Conservation (phyloP, 768 basidiomycete genomes). For the Boletus rex-veris region DNA sequence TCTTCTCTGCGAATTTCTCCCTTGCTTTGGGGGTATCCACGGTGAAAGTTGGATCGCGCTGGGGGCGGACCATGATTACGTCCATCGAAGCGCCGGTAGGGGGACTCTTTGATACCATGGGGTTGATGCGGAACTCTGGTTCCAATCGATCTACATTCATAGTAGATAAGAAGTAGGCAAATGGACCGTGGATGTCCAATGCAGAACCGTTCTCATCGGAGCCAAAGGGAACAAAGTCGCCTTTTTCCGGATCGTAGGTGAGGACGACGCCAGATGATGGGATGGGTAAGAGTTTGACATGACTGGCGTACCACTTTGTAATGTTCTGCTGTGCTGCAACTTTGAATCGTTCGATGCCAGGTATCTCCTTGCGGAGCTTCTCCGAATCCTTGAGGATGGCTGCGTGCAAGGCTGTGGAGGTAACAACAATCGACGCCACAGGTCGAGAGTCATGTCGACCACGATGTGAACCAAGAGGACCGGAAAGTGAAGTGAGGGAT, state of each 20-base stretch:
- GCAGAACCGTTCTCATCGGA: slow-evolving; percentile 32
- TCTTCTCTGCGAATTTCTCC: slow-evolving; percentile 48
- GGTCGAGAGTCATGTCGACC: slow-evolving; percentile 13
- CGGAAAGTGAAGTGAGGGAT: slow-evolving; percentile 47
- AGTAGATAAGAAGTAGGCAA: slow-evolving; percentile 80
- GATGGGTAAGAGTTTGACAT: slow-evolving; percentile 53
- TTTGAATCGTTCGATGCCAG: slow-evolving; percentile 84
- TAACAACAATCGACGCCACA: slow-evolving; percentile 72
- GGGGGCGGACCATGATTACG: slow-evolving; percentile 71
- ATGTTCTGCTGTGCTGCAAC: slow-evolving; percentile 77
- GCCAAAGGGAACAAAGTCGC: slow-evolving; percentile 46
- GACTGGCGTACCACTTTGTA: slow-evolving; percentile 63
- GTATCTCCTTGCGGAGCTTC: slow-evolving; percentile 58
- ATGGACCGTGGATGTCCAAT: slow-evolving; percentile 68
- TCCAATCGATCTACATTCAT: slow-evolving; percentile 87
- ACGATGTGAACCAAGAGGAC: slow-evolving; percentile 25
- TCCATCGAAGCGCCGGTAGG: slow-evolving; percentile 56
- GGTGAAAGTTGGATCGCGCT: slow-evolving; percentile 48
- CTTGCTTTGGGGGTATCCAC: slow-evolving; percentile 44
- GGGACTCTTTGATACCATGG: slow-evolving; percentile 49
- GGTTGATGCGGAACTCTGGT: slow-evolving; percentile 72
- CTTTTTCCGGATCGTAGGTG: slow-evolving; percentile 55
- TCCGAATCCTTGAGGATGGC: slow-evolving; percentile 83
- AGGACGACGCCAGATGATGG: slow-evolving; percentile 41
- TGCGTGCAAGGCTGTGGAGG: slow-evolving; percentile 84